Percentiles rank a stretch among this genome's conserved stretches.
These are phyloP conservation scores for Pharnaceum exiguum DNA, from an alignment of 148 eudicot species.

Conservation along the genomic window DNA sequence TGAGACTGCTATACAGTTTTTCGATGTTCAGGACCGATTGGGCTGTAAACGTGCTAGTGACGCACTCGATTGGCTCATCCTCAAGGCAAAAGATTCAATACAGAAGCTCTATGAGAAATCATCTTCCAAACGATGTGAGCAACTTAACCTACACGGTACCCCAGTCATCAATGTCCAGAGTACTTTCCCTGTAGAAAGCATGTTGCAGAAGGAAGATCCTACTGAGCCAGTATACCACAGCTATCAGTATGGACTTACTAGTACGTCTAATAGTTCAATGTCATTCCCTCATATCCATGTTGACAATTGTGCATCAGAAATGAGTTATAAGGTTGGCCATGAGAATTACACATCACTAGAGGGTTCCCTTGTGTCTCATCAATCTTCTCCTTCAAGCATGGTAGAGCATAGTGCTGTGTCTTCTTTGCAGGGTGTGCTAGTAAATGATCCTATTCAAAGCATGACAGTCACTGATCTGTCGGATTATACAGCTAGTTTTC, in stretches of 20 bases:
- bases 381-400: neutral
- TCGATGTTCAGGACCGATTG: conserved; percentile 65
- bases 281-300: conserved; percentile 3
- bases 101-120: conserved; percentile 30
- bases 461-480: neutral
- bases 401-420: neutral
- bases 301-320: no score
- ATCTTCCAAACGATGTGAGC: conserved; percentile 2
- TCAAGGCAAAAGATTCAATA: conserved; percentile 48
- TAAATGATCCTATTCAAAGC: conserved; percentile 4
- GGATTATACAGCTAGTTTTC: neutral
- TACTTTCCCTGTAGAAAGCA: neutral
- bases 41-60: conserved; percentile 57
- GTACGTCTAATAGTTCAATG: neutral
- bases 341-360: neutral
- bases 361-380: neutral
- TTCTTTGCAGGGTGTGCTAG: neutral
- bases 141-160: neutral
- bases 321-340: no score
- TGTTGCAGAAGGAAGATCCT: neutral
- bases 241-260: neutral
- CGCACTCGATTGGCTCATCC: conserved; percentile 63
- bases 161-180: neutral
- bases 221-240: neutral
- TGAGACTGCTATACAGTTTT: conserved; percentile 55